These are phyloP conservation scores for Lomentospora prolificans DNA, from an alignment of 2,329 filamentous ascomycete species.

Conservation along the genomic window DNA sequence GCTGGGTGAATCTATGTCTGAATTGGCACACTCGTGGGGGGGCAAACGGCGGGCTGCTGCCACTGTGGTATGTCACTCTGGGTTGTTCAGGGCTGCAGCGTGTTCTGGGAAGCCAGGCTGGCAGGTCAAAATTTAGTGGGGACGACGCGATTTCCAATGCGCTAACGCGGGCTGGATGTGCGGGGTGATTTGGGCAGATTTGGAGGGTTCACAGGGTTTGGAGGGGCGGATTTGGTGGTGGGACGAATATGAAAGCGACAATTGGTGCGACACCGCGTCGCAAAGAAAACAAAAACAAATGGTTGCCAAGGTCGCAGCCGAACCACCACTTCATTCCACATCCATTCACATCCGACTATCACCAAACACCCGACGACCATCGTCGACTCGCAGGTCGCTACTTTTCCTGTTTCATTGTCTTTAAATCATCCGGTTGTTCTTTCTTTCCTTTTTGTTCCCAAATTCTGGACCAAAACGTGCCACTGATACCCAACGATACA, in stretches of 20 bases:
- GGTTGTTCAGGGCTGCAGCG: neutral
- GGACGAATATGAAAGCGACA: neutral
- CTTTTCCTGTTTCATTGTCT: neutral
- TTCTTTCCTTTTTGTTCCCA: neutral
- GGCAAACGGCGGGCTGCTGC: too few relatives aligned
- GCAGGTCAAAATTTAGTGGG: neutral
- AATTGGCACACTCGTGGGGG: too few relatives aligned
- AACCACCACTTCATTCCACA: neutral
- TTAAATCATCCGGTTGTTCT: neutral
- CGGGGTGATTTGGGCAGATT: neutral
- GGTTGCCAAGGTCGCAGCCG: slow-evolving; percentile 5
- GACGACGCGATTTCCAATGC: neutral
- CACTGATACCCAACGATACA: neutral
- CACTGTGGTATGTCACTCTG: too few relatives aligned
- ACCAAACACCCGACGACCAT: neutral
- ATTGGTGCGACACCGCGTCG: slow-evolving; percentile 10
- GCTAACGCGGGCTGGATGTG: neutral
- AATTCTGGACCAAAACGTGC: neutral
- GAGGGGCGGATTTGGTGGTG: neutral
- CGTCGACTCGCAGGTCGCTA: neutral
- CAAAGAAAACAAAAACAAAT: slow-evolving; percentile 22
- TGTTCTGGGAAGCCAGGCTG: too few relatives aligned
- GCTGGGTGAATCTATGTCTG: neutral
- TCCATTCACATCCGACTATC: neutral
- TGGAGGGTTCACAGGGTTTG: neutral